phyloP scores from a whole-genome alignment of 306 rosid species.

The Prunus armeniaca region DNA sequence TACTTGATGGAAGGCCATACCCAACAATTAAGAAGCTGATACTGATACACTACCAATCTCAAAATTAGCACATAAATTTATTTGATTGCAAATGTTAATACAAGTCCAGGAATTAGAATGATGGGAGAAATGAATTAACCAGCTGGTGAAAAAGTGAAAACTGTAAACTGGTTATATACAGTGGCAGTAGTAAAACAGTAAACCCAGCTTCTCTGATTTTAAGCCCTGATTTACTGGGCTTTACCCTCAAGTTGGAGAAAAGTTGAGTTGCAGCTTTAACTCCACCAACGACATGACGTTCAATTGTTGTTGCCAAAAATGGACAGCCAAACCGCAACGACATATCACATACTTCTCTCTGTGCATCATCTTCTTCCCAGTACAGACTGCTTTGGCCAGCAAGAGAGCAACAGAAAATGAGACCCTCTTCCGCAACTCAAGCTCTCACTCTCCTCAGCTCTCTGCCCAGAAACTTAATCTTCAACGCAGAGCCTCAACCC shows the following conservation, averaged over 20 bases:
- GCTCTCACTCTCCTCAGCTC: slow-evolving; percentile 4
- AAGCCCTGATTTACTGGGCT: slow-evolving; percentile 31
- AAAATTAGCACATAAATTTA: not conserved
- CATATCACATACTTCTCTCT: not conserved
- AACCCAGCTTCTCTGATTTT: slow-evolving; percentile 41
- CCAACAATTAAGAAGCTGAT: not conserved
- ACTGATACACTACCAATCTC: not conserved
- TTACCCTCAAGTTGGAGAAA: no score
- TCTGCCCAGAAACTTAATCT: not conserved
- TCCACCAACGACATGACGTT: not conserved
- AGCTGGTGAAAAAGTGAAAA: slow-evolving; percentile 17
- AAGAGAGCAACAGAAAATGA: slow-evolving; percentile 1
- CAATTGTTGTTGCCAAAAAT: not conserved
- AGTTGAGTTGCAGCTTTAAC: no score
- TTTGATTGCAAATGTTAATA: no score
- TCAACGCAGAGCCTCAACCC: not conserved
- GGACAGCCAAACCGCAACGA: not conserved
- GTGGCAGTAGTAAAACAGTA: slow-evolving; percentile 27
- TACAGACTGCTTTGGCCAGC: not conserved
- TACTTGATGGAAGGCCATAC: not conserved
- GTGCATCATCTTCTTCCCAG: not conserved
- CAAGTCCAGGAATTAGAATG: not conserved
- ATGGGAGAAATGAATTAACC: no score
- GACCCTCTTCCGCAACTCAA: not conserved
- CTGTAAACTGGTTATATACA: slow-evolving; percentile 31